Evolutionary conservation across 306 rosid genomes (phyloP).

Genomic region (Vigna radiata): DNA sequence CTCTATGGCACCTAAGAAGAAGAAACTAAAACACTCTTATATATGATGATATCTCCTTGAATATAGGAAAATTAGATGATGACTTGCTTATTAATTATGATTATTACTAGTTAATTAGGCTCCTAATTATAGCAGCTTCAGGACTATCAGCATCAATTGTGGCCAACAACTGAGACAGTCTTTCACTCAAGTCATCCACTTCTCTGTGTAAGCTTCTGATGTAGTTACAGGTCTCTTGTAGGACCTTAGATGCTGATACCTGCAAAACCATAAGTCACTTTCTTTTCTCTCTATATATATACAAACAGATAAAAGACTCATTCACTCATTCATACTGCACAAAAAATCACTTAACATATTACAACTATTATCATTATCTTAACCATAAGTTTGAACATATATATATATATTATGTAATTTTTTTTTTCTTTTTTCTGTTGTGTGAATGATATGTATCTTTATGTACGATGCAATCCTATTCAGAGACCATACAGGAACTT

Average conservation of each 20-base stretch:
- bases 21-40: slow-evolving; percentile 46
- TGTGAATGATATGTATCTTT: slow-evolving; percentile 2
- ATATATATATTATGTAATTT: background rate
- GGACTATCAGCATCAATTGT: slow-evolving; percentile 93
- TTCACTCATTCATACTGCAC: too few species aligned
- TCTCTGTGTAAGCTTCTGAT: slow-evolving; percentile 88
- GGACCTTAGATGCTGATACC: slow-evolving; percentile 99
- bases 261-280: slow-evolving; percentile 48
- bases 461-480: slow-evolving; percentile 37
- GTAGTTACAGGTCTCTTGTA: slow-evolving; percentile 98
- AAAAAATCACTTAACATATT: background rate
- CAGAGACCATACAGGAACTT: slow-evolving; percentile 41
- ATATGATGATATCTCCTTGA: slow-evolving; percentile 1
- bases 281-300: background rate
- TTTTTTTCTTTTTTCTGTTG: background rate
- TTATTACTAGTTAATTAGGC: slow-evolving; percentile 77
- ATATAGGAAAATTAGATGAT: slow-evolving; percentile 15
- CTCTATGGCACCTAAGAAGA: slow-evolving; percentile 41
- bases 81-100: slow-evolving; percentile 6
- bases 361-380: background rate
- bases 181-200: slow-evolving; percentile 89
- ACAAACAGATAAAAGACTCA: background rate
- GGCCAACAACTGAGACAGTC: slow-evolving; percentile 85
- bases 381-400: background rate
- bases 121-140: slow-evolving; percentile 92